phyloP scores from a whole-genome alignment of 768 basidiomycete species.

The Pulveroboletus sp. region DNA sequence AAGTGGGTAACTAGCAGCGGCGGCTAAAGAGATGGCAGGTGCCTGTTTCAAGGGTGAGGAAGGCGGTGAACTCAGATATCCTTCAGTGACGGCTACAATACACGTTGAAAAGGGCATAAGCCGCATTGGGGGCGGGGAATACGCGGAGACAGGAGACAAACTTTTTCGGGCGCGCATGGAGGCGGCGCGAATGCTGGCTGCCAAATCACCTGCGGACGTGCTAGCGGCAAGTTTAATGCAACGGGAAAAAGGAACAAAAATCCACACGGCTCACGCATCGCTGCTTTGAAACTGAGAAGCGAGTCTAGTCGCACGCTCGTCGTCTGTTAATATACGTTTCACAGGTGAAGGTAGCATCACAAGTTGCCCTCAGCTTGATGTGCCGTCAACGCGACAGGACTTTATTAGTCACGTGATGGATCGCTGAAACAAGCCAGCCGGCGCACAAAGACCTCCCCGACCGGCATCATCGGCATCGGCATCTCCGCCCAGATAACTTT shows the following conservation, averaged over 20 bases:
- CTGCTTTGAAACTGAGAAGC: slow-evolving; percentile 20
- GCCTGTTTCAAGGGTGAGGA: slow-evolving; percentile 29
- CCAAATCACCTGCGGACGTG: slow-evolving; percentile 47
- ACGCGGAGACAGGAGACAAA: slow-evolving; percentile 31
- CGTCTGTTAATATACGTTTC: slow-evolving; percentile 36
- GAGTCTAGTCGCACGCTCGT: slow-evolving; percentile 23
- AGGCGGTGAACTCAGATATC: slow-evolving; percentile 47
- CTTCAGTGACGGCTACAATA: slow-evolving; percentile 53
- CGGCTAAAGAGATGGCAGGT: slow-evolving; percentile 17
- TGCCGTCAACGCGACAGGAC: not conserved
- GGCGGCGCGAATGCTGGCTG: slow-evolving; percentile 50
- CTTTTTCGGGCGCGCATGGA: slow-evolving; percentile 59
- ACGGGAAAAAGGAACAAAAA: slow-evolving; percentile 4
- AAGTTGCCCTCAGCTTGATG: not conserved
- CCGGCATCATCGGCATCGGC: slow-evolving; percentile 13
- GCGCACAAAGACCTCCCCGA: not conserved
- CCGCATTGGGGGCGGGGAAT: slow-evolving; percentile 24
- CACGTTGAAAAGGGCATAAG: slow-evolving; percentile 24
- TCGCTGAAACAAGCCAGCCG: not conserved
- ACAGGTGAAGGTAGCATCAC: slow-evolving; percentile 11
- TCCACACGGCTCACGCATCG: slow-evolving; percentile 22
- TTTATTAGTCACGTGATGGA: slow-evolving; percentile 5
- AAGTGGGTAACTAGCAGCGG: slow-evolving; percentile 38
- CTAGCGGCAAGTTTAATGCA: slow-evolving; percentile 12
- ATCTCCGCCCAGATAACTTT: slow-evolving; percentile 2